phyloP scores from a whole-genome alignment of 2,329 filamentous ascomycete species.

The Truncatella angustata region DNA sequence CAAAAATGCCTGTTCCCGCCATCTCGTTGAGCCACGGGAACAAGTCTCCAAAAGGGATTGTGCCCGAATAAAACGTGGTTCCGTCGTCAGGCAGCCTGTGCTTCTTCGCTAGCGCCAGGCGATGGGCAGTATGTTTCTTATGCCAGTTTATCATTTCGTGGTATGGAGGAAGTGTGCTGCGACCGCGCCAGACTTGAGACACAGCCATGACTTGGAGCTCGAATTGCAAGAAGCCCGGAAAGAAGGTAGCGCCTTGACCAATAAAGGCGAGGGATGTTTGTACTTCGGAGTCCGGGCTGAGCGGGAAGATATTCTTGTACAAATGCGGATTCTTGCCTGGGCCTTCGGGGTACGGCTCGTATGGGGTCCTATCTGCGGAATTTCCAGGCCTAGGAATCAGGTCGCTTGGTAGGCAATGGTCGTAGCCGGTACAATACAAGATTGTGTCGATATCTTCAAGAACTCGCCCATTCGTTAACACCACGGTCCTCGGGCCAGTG shows the following conservation, averaged over 20 bases:
- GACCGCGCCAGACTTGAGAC: conserved; percentile 11
- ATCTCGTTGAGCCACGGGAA: conserved; percentile 10
- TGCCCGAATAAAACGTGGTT: conserved; percentile 10
- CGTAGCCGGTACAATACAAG: conserved; percentile 31
- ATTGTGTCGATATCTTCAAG: conserved; percentile 32
- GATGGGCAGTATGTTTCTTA: not conserved
- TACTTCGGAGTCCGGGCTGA: conserved; percentile 6
- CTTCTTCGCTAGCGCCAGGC: not conserved
- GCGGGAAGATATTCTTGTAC: conserved; percentile 10
- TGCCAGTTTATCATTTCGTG: conserved; percentile 2
- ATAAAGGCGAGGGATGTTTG: conserved; percentile 12
- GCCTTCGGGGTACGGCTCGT: conserved; percentile 4
- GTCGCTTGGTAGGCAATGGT: conserved; percentile 21
- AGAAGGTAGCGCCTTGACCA: conserved; percentile 8
- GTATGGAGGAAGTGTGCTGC: conserved; percentile 4
- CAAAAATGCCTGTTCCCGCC: conserved; percentile 11
- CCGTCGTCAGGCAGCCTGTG: not conserved
- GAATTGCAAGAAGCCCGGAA: conserved; percentile 12
- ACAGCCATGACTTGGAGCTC: conserved; percentile 13
- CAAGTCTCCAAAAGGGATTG: conserved; percentile 6
- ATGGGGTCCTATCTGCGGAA: not conserved
- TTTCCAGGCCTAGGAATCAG: not conserved
- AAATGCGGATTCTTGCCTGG: conserved; percentile 4
- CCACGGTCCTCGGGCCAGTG: conserved; percentile 25
- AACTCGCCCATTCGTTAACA: conserved; percentile 27